Percentiles rank a stretch among this genome's conserved stretches.
Conservation (phyloP, 495 filamentous ascomycete genomes). For the Zalerion maritima region DNA sequence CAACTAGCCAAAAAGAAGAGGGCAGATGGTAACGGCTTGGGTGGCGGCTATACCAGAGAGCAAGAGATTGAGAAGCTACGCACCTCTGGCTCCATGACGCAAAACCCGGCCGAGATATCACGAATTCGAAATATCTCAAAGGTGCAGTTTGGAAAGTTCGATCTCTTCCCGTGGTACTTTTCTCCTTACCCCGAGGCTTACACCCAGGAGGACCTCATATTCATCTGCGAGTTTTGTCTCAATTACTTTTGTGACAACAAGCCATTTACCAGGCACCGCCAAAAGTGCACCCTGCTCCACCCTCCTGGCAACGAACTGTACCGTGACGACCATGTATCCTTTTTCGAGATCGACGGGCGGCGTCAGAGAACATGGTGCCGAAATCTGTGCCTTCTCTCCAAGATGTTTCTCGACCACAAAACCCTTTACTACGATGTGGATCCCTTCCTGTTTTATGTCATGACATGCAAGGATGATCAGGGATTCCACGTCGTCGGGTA, state of each 20-base stretch:
- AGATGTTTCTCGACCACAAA: constrained; percentile 97
- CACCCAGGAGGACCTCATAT: constrained; percentile 73
- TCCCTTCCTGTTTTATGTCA: constrained; percentile 97
- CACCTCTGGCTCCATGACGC: constrained; percentile 91
- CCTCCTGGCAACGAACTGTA: constrained; percentile 98
- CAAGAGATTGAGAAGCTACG: constrained; percentile 93
- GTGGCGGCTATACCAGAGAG: constrained; percentile 66
- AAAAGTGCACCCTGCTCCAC: constrained; percentile 83
- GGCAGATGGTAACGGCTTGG: too few species aligned
- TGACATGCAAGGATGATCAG: constrained; percentile 72
- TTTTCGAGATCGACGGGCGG: constrained; percentile 94
- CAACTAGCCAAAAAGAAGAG: constrained; percentile 30
- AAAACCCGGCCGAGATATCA: constrained; percentile 93
- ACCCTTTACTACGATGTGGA: constrained; percentile 99
- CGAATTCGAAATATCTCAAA: constrained; percentile 86
- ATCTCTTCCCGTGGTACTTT: constrained; percentile 97
- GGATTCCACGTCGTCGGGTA: constrained; percentile 92
- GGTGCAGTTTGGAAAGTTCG: constrained; percentile 83
- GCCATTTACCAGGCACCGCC: constrained; percentile 68
- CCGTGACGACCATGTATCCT: constrained; percentile 82
- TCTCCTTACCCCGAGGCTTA: constrained; percentile 87
- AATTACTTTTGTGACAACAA: constrained; percentile 70
- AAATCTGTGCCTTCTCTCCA: constrained; percentile 84
- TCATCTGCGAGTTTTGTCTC: constrained; percentile 96
- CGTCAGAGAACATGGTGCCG: constrained; percentile 95